Evolutionary conservation across 2,329 filamentous ascomycete species (phyloP), one percentile per base, ranked within the genome.

Genomic region (Colletotrichum zoysiae): DNA sequence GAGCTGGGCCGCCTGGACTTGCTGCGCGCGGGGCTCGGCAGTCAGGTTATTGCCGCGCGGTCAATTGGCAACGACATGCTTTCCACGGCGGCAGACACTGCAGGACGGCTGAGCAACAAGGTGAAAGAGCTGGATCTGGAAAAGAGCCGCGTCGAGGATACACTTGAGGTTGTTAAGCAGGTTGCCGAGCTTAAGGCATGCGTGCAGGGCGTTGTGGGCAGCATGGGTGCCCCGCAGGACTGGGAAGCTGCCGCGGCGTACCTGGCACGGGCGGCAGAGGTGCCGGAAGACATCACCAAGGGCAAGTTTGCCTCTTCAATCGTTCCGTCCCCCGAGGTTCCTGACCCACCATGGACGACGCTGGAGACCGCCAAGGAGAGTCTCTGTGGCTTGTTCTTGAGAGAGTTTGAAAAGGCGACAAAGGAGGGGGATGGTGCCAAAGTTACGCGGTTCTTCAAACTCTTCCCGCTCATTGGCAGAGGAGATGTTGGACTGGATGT

Each of bases 191-290:
- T 99, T 75, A 98, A 98, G 83, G 93, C 96, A 11, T 99, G 96
- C 80, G 94, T 98, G 46, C 90, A 98, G 72, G 96, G 96, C 55
- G 95, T 98, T 14, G 91, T 95, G 35, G 96, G 95, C 23, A 97
- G 93, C 71, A 99, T 99, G 96, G 96, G 95, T 44, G 95, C 95
- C 5, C 94, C 96, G 53, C 96, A 99, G 82, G 96, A 99, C 84
- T 99, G 96, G 96, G 96, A 99, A 82, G 96, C 94, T 3, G 96
- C 96, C 4, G 96, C 96, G 2, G 93, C 89, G 58, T 98, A 98
- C 81, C 88, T 99, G 70, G 90, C 93, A 74, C 90, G 95, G 56
- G 95, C 96, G 8, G 91, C 91, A 72, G 91, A 92, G 75, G 91
- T 99, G 16, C 95, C 95, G 0, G 87, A 91, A 62, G 87, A 92